Base-by-base conservation (phyloP, 441 rosid genomes). In the Pelargonium cotyledonis region DNA sequence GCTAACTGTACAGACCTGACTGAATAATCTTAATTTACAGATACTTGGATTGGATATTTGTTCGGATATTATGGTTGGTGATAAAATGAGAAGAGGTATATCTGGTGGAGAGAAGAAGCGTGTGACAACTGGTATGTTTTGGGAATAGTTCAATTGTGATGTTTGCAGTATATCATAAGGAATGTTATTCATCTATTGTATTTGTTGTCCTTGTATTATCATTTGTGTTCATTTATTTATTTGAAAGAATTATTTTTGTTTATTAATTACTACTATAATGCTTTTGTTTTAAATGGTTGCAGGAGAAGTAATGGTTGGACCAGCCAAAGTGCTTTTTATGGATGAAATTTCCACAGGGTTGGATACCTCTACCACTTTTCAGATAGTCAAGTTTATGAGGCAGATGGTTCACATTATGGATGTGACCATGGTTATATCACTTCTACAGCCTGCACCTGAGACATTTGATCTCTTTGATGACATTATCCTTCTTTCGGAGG, bases 231-330 rank as follows among this genome's bases (percentile, higher is more conserved):
- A 26, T 26, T 26, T 26, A 26, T 26, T 26, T 26, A 26, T 26
- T 26, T 26, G 31, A 26, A 26, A 26, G 2, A 26, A 26, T 26
- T 26, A 26, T 26, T 26, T 1, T 26, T 9, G 1, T 2, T 53
- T 57, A 18, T 18, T 57, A 21, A 57, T 18, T 7, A 57, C 63
- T 31, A 57, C 16, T 12, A 9, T 57, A 16, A 57, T 57, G 63
- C 1, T 16, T 19, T 57, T 57, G 11, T 19, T 57, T 57, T 8
- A 19, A 18, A 31, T 19, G 18, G 9, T 9, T 18, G 44, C 75
- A 89, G 99, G 99, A 0, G 99, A 95, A 82, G 90, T 95, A 96
- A 81, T 92, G 15, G 99, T 95, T 15, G 97, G 99, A 1, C 99
- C 99, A 2, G 85, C 95, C 10, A 95, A 95, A 80, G 84, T 94